Conservation (phyloP, 768 basidiomycete genomes). For the Rhodotorula babjevae region DNA sequence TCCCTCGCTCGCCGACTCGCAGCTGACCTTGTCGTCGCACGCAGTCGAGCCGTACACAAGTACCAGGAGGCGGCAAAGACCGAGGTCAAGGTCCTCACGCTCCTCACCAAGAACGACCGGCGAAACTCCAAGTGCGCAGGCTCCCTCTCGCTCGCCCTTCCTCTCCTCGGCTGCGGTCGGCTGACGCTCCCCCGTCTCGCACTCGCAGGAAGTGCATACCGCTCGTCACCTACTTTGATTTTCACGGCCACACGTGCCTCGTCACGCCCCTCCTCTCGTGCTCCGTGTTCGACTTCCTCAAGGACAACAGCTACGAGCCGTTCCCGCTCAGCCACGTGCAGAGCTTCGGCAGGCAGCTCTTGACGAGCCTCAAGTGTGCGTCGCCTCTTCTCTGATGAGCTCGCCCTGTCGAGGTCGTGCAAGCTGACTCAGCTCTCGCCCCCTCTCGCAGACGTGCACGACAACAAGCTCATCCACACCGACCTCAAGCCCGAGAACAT, state of each 20-base stretch:
- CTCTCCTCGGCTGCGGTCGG: not conserved
- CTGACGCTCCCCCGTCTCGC: not conserved
- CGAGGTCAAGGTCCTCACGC: constrained; percentile 88
- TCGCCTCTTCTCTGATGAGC: too few relatives aligned
- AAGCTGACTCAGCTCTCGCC: constrained; percentile 46
- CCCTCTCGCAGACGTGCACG: constrained; percentile 52
- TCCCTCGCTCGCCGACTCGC: too few relatives aligned
- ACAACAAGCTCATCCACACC: constrained; percentile 86
- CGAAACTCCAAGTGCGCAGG: constrained; percentile 73
- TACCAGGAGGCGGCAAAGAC: constrained; percentile 98
- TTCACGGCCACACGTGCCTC: constrained; percentile 93
- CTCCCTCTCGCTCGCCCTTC: constrained; percentile 38
- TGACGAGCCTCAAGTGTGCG: constrained; percentile 91
- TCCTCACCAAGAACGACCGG: constrained; percentile 82
- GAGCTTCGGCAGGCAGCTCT: constrained; percentile 83
- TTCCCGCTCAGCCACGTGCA: constrained; percentile 97
- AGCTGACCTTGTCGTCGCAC: not conserved
- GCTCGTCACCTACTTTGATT: constrained; percentile 88
- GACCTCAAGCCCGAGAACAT: constrained; percentile 99
- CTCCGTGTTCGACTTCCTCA: constrained; percentile 98
- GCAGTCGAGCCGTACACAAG: constrained; percentile 80
- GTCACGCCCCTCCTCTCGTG: constrained; percentile 92
- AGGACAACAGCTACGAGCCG: constrained; percentile 93
- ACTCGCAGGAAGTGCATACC: constrained; percentile 88
- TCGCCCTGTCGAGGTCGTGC: not conserved